phyloP scores from a whole-genome alignment of 2,329 filamentous ascomycete genomes.

The Aspergillus sojae region DNA sequence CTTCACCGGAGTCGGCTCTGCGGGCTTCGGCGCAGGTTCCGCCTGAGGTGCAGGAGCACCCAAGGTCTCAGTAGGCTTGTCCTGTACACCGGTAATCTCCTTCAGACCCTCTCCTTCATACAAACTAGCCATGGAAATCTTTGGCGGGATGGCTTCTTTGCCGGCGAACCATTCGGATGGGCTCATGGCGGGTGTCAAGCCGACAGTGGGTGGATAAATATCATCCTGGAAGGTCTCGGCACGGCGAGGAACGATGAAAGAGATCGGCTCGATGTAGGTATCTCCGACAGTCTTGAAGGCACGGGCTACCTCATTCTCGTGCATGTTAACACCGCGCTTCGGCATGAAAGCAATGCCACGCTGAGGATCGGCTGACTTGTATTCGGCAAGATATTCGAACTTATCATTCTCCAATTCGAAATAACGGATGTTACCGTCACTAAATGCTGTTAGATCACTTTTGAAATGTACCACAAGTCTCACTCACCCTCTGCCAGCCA shows the following conservation, averaged over 20 bases:
- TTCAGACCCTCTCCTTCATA: slow-evolving; percentile 82
- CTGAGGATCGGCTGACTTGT: slow-evolving; percentile 95
- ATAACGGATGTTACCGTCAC: slow-evolving; percentile 98
- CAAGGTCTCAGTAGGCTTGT: slow-evolving; percentile 38
- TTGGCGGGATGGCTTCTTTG: slow-evolving; percentile 80
- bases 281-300: slow-evolving; percentile 98
- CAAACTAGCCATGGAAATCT: slow-evolving; percentile 90
- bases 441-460: slow-evolving; percentile 39
- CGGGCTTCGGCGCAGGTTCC: slow-evolving; percentile 51
- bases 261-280: slow-evolving; percentile 90
- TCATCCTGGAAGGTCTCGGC: slow-evolving; percentile 96
- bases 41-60: slow-evolving; percentile 52
- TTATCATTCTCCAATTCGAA: slow-evolving; percentile 99
- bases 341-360: slow-evolving; percentile 92
- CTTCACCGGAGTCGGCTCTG: slow-evolving; percentile 37
- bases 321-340: slow-evolving; percentile 91
- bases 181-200: slow-evolving; percentile 77
- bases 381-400: slow-evolving; percentile 94
- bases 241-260: slow-evolving; percentile 92
- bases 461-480: neutral
- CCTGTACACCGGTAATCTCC: slow-evolving; percentile 62
- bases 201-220: slow-evolving; percentile 86
- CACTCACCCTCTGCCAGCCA: slow-evolving; percentile 91
- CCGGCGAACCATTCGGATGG: slow-evolving; percentile 83
- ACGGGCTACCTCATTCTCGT: slow-evolving; percentile 95